Conservation (phyloP, 306 rosid species). For the Comarum palustre region DNA sequence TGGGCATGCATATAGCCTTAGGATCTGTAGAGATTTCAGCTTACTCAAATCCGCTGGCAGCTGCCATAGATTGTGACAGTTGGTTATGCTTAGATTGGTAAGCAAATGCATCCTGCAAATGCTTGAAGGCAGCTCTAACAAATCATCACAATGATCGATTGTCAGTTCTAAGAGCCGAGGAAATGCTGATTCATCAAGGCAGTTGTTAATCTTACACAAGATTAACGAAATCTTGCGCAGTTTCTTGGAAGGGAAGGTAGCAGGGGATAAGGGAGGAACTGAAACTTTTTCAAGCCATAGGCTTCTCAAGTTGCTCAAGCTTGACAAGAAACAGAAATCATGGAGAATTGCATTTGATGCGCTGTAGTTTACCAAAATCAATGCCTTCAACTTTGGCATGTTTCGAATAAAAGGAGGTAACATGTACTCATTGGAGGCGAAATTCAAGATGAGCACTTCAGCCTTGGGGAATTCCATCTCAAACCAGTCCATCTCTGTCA, state of each 20-base stretch:
- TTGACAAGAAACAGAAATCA: conserved; percentile 45
- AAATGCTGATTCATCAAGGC: conserved; percentile 48
- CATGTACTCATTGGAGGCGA: conserved; percentile 56
- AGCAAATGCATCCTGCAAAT: conserved; percentile 52
- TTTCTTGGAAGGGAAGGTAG: conserved; percentile 29
- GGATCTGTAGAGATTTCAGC: conserved; percentile 45
- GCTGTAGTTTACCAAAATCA: conserved; percentile 55
- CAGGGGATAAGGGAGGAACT: conserved; percentile 44
- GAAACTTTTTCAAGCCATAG: conserved; percentile 86
- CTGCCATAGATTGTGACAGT: conserved; percentile 59
- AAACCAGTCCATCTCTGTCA: conserved; percentile 78
- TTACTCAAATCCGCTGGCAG: conserved; percentile 57
- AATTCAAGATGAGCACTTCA: conserved; percentile 75
- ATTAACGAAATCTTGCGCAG: conserved; percentile 59
- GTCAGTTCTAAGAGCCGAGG: conserved; percentile 65
- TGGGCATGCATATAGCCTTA: conserved; percentile 78
- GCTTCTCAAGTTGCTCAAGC: conserved; percentile 50
- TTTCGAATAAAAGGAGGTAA: conserved; percentile 63
- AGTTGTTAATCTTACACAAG: conserved; percentile 51
- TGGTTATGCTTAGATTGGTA: conserved; percentile 60
- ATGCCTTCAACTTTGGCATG: conserved; percentile 83
- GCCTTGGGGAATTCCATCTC: conserved; percentile 69
- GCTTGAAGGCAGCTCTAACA: conserved; percentile 55
- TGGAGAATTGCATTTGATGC: conserved; percentile 52
- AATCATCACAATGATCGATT: conserved; percentile 75